phyloP scores from a whole-genome alignment of 2,329 filamentous ascomycete species.

The Emmonsiellopsis sp. region DNA sequence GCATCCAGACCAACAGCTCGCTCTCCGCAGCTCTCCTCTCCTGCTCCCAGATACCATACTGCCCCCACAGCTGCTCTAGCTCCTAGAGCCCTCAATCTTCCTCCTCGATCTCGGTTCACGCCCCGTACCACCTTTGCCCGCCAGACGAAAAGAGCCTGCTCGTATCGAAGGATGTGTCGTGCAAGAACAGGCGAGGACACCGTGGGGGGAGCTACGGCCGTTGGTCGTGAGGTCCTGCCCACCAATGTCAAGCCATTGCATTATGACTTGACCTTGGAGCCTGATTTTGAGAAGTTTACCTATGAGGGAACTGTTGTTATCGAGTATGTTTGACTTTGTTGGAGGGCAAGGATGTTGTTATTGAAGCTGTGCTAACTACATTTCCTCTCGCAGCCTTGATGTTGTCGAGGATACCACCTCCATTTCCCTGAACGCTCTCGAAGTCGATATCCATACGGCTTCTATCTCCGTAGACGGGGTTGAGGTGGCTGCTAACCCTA shows the following conservation, averaged over 20 bases:
- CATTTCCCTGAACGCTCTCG: slow-evolving; percentile 78
- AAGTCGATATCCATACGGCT: slow-evolving; percentile 71
- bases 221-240: slow-evolving; percentile 75
- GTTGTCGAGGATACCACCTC: slow-evolving; percentile 75
- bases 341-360: background rate
- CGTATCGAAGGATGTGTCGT: slow-evolving; percentile 69
- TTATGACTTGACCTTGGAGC: slow-evolving; percentile 86
- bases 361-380: slow-evolving; percentile 8
- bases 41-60: background rate
- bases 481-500: slow-evolving; percentile 52
- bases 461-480: slow-evolving; percentile 55
- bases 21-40: slow-evolving; percentile 6
- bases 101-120: background rate
- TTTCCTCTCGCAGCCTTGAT: slow-evolving; percentile 50
- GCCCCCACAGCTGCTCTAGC: slow-evolving; percentile 7
- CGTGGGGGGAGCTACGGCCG: slow-evolving; percentile 46
- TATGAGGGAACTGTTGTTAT: slow-evolving; percentile 80
- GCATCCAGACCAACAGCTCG: background rate
- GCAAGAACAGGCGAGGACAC: slow-evolving; percentile 40
- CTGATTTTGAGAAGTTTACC: slow-evolving; percentile 77
- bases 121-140: slow-evolving; percentile 19
- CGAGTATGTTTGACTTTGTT: slow-evolving; percentile 47
- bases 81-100: background rate
- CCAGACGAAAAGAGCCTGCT: slow-evolving; percentile 53
- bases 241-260: slow-evolving; percentile 86